Base-by-base conservation (phyloP, 148 eudicot species). In the Cornus kousa region DNA sequence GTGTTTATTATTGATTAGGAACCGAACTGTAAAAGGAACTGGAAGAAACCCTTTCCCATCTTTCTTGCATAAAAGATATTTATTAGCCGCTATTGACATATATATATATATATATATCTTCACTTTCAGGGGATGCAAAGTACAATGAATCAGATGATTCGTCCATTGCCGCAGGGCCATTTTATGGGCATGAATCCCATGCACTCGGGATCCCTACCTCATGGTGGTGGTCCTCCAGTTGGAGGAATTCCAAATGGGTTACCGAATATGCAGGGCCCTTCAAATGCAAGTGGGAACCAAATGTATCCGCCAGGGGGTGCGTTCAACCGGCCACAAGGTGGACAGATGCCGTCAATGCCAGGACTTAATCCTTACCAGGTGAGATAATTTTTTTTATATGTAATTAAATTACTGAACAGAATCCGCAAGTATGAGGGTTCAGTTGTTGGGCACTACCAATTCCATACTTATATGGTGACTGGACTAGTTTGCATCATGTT, bases 351-450 rank as follows among this genome's bases (percentile, higher is more conserved):
- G 17, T 87, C 92, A 85, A 92, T 93, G 93, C 97, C 97, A 35
- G 97, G 99, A 78, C 88, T 87, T 33, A 91, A 89, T 77, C 95
- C 97, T 55, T 96, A 84, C 79, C 99, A 96, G 99, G 99, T 96
- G 84, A 78, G 64, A 77, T 31, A 74, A 31, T 69, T 73, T 68
- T 59, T 43, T 4, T 62, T 19, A 4, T 62, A 2, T 19, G 8
- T 20, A 20, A 5, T n/a, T 62, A 4, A 62, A 62, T 62, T n/a
- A 24, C 66, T 20, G 20, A 62, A 5, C 19, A 19, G 19, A 62
- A 62, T 62, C 66, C 19, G 1, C 8, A 5, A 62, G 5, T 20
- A 62, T 20, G 64, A 62, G 22, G 5, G 64, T 14, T 13, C 19
- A 57, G 64, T 19, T 62, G 7, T 62, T 19, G 7, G 22, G 4